phyloP scores from a whole-genome alignment of 75 land plant genomes.

The Pseudotsuga menziesii region DNA sequence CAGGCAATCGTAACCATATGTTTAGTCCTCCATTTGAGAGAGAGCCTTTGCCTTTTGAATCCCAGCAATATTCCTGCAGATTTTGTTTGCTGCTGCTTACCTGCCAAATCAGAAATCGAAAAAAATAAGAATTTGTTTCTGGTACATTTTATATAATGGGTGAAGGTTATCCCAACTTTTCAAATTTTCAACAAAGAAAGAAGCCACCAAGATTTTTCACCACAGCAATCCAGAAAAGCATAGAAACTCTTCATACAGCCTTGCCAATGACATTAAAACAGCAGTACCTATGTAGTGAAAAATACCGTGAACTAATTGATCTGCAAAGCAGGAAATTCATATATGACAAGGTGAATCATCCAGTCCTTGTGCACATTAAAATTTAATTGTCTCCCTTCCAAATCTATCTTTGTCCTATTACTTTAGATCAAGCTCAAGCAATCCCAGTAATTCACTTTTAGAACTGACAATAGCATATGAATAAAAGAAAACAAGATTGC shows the following conservation, averaged over 20 bases:
- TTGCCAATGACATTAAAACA: background rate
- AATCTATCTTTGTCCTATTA: too few species aligned
- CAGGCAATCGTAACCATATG: slow-evolving; percentile 31
- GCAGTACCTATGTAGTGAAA: background rate
- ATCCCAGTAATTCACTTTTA: too few species aligned
- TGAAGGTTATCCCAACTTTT: background rate
- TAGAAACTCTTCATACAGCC: background rate
- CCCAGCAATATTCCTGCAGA: slow-evolving; percentile 26
- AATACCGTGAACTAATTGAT: background rate
- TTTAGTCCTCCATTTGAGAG: background rate
- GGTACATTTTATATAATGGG: background rate
- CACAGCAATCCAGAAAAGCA: background rate
- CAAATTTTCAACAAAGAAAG: background rate
- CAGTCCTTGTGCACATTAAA: too few species aligned
- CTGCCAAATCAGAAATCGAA: slow-evolving; percentile 20
- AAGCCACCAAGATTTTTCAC: background rate
- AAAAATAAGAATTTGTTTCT: background rate
- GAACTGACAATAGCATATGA: too few species aligned
- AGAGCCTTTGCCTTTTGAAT: background rate
- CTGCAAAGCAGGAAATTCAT: too few species aligned
- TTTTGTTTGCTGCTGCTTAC: slow-evolving; percentile 28
- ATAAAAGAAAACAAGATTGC: too few species aligned
- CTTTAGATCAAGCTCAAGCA: too few species aligned
- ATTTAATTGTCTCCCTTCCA: too few species aligned
- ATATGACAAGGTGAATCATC: too few species aligned